Evolutionary conservation across 116 monocot genomes (phyloP), one percentile per base, ranked within the genome.

Genomic region (Papilionanthe hybrid): DNA sequence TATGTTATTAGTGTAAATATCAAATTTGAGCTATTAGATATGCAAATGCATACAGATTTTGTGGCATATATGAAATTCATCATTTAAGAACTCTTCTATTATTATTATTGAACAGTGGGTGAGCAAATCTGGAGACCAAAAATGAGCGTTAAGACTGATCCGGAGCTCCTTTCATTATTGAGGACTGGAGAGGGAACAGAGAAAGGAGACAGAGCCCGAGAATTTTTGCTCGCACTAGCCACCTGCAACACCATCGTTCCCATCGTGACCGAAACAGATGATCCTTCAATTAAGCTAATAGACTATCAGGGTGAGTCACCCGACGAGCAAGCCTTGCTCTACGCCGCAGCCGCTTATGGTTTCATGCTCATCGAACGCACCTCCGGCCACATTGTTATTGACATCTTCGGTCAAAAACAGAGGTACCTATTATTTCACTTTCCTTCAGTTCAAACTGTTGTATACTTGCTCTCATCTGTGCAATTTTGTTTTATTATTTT

Each of bases 301-400:
- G 96, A 96, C 65, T 96, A 96, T 67, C 96, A 96, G 80, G 96
- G 96, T 0, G 96, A 96, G 58, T 96, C 96, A 10, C 96, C 96
- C 7, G 96, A 96, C 45, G 96, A 96, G 69, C 96, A 96, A 77
- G 96, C 96, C 23, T 74, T 96, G 58, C 87, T 92, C 0, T 96
- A 94, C 56, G 96, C 96, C 6, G 96, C 96, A 3, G 96, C 94
- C 7, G 85, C 96, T 7, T 92, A 96, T 60, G 96, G 94, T 28
- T 87, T 90, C 79, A 83, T 88, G 66, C 92, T 96, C 28, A 9
- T 93, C 5, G 88, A 94, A 43, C 77, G 94, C 45, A 94, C 94
- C 10, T 92, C 94, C 10, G 94, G 96, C 5, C 85, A 94, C 79
- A 85, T 96, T 28, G 78, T 90, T 78, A 77, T 96, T 28, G 86